These are phyloP conservation scores for Gastrodia elata DNA, from an alignment of 106 monocot species.

Conservation along the genomic window DNA sequence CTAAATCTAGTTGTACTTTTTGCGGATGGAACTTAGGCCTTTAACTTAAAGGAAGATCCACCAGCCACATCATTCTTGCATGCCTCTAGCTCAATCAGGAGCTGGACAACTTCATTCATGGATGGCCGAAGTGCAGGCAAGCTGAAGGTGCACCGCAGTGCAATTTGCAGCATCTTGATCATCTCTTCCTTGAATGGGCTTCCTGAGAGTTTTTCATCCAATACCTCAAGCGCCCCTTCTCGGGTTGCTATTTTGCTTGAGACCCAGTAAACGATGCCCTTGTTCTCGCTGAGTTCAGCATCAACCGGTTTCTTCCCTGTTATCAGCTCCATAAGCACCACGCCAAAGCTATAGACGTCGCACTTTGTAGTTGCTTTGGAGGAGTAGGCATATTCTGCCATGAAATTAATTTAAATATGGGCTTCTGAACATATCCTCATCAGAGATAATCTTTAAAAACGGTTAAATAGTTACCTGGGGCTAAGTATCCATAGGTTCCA, in stretches of 20 bases:
- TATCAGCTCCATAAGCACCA: conserved; percentile 89
- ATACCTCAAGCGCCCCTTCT: conserved; percentile 41
- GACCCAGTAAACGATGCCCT: conserved; percentile 64
- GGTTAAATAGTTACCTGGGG: conserved; percentile 53
- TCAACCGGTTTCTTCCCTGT: conserved; percentile 85
- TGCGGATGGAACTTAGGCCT: conserved; percentile 7
- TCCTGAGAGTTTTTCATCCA: conserved; percentile 51
- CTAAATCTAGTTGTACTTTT: background rate
- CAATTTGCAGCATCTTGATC: conserved; percentile 53
- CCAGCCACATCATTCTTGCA: conserved; percentile 23
- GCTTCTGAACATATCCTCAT: background rate
- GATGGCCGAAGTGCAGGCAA: conserved; percentile 52
- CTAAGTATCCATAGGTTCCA: conserved; percentile 87
- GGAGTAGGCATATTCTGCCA: conserved; percentile 84
- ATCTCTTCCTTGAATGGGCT: conserved; percentile 68
- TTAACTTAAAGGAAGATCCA: conserved; percentile 32
- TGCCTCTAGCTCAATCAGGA: conserved; percentile 43
- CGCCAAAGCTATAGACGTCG: conserved; percentile 97
- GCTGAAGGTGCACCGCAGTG: conserved; percentile 67
- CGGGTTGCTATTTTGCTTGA: conserved; percentile 39
- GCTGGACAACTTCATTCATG: conserved; percentile 87
- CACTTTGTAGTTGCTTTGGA: conserved; percentile 89
- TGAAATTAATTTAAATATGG: background rate
- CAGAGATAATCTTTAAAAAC: background rate
- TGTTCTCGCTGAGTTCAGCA: conserved; percentile 77